phyloP scores from a whole-genome alignment of 768 basidiomycete genomes.

The Cystobasidium onofrii region DNA sequence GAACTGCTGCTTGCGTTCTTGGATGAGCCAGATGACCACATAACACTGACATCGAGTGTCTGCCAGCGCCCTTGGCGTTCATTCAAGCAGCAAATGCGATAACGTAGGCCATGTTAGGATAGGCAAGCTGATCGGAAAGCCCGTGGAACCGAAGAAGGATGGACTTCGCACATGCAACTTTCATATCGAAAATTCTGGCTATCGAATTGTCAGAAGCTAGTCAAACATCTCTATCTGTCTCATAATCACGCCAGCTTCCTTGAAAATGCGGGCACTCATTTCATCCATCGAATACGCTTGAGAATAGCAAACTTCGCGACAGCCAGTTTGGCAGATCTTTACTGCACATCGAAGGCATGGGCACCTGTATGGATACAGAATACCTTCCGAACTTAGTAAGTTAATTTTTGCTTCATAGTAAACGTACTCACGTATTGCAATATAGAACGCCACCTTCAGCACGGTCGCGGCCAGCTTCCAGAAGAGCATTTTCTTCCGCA shows the following conservation, averaged over 20 bases:
- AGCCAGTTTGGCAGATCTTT: slow-evolving; percentile 92
- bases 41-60: not conserved
- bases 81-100: not conserved
- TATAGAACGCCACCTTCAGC: slow-evolving; percentile 66
- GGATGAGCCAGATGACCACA: slow-evolving; percentile 14
- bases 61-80: not conserved
- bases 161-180: not conserved
- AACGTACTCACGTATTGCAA: slow-evolving; percentile 95
- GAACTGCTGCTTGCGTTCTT: not conserved
- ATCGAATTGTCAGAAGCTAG: not conserved
- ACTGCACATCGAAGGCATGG: slow-evolving; percentile 93
- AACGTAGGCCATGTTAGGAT: not conserved
- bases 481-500: slow-evolving; percentile 92
- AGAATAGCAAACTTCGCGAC: slow-evolving; percentile 87
- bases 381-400: too few species aligned
- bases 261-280: slow-evolving; percentile 40
- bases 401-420: too few species aligned
- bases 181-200: too few species aligned
- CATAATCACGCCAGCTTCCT: slow-evolving; percentile 43
- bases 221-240: slow-evolving; percentile 37
- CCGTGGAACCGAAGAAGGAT: not conserved
- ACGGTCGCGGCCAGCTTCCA: slow-evolving; percentile 87
- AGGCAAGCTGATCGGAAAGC: not conserved
- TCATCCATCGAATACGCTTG: slow-evolving; percentile 79
- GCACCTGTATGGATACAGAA: too few species aligned